These are phyloP conservation scores for Lanmaoa rubissima DNA, from an alignment of 768 basidiomycete species.

Conservation along the genomic window DNA sequence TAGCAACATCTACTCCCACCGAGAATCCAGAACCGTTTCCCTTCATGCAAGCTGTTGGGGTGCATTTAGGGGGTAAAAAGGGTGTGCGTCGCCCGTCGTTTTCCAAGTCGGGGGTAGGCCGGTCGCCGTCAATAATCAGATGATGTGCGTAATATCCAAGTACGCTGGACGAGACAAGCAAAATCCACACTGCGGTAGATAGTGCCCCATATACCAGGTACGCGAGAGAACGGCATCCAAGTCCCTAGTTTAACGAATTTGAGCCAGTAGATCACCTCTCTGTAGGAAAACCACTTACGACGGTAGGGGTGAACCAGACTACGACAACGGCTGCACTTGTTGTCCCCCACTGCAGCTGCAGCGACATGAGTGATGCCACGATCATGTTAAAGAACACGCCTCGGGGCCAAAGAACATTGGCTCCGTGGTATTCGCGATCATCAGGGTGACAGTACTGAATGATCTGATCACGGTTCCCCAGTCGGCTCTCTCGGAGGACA, in stretches of 20 bases:
- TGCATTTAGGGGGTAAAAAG: background rate
- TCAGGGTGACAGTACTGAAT: slow-evolving; percentile 18
- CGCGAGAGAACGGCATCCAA: slow-evolving; percentile 33
- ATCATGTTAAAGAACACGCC: slow-evolving; percentile 25
- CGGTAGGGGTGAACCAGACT: slow-evolving; percentile 32
- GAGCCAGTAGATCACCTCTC: no score
- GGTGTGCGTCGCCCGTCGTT: background rate
- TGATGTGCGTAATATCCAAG: slow-evolving; percentile 20
- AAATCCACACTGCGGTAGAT: slow-evolving; percentile 31
- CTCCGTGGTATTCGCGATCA: background rate
- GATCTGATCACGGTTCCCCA: slow-evolving; percentile 18
- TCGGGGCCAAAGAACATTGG: slow-evolving; percentile 18
- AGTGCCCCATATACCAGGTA: slow-evolving; percentile 31
- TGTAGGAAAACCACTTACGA: slow-evolving; percentile 7
- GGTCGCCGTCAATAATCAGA: background rate
- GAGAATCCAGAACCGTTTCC: background rate
- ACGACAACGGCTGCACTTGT: slow-evolving; percentile 27
- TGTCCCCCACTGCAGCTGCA: slow-evolving; percentile 34
- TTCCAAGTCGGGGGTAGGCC: background rate
- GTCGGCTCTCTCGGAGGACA: slow-evolving; percentile 15
- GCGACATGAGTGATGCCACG: slow-evolving; percentile 27
- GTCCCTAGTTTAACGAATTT: no score
- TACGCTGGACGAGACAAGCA: slow-evolving; percentile 31
- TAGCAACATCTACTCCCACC: fast-evolving
- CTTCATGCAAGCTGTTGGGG: background rate